Evolutionary conservation across 805 yeast species (phyloP).

Genomic region (Citeromyces matritensis): DNA sequence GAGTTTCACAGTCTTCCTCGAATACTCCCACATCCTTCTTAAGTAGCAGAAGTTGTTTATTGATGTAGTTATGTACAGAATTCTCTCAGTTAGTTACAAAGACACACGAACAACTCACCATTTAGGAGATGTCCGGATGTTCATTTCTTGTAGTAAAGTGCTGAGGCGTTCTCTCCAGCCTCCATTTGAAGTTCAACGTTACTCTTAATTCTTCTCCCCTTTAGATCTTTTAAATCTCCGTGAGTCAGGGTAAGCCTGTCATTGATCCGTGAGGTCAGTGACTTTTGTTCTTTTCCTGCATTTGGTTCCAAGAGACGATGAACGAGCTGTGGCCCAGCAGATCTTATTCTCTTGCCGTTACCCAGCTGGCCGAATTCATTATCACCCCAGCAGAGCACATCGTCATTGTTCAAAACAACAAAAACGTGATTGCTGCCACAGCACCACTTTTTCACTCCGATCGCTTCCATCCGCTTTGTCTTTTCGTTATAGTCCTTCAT

Average conservation of each 20-base stretch:
- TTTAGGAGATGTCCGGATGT: constrained; percentile 6
- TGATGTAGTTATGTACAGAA: constrained; percentile 79
- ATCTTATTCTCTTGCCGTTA: constrained; percentile 56
- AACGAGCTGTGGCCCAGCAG: constrained; percentile 33
- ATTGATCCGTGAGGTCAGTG: too few relatives aligned
- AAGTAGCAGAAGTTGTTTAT: constrained; percentile 66
- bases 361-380: constrained; percentile 78
- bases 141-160: not conserved
- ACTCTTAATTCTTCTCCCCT: not conserved
- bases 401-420: constrained; percentile 43
- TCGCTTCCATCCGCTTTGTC: constrained; percentile 20
- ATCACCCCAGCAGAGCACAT: constrained; percentile 71
- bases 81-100: constrained; percentile 27
- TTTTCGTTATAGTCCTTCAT: constrained; percentile 42
- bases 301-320: constrained; percentile 36
- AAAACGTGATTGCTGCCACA: constrained; percentile 55
- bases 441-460: constrained; percentile 34
- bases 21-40: constrained; percentile 54
- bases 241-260: too few relatives aligned
- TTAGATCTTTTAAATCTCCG: too few relatives aligned
- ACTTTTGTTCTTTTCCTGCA: too few relatives aligned
- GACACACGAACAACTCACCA: constrained; percentile 21
- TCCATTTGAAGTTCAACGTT: not conserved
- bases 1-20: constrained; percentile 46
- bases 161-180: not conserved